Evolutionary conservation across 1,139 yeast species (phyloP).

Genomic region (Schizosaccharomyces versatilis): DNA sequence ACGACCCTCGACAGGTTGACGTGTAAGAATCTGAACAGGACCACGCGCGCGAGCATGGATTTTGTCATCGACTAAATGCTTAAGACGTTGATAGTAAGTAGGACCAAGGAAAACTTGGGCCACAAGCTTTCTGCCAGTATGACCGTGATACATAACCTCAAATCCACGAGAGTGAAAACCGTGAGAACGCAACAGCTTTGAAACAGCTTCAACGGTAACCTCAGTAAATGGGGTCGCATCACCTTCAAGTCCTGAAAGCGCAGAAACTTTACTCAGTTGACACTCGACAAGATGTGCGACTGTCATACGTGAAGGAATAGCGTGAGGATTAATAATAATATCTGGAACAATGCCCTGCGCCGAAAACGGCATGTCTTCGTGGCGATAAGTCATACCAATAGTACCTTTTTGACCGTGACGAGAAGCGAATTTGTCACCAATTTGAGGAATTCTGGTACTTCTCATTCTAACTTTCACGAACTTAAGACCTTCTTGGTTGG

Average conservation of each 20-base stretch:
- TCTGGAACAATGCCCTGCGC: constrained; percentile 93
- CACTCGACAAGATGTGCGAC: constrained; percentile 98
- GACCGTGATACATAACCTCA: constrained; percentile 96
- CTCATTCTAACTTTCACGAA: constrained; percentile 97
- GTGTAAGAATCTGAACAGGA: constrained; percentile 89
- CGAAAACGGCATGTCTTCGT: constrained; percentile 98
- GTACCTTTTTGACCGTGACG: constrained; percentile 99
- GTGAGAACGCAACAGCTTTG: constrained; percentile 72
- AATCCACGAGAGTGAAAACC: constrained; percentile 97
- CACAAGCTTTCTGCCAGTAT: constrained; percentile 90
- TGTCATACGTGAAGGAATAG: constrained; percentile 99
- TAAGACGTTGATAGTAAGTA: constrained; percentile 88
- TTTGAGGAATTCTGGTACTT: constrained; percentile 93
- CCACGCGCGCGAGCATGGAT: constrained; percentile 99
- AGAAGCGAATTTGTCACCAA: constrained; percentile 96
- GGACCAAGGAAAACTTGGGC: constrained; percentile 98
- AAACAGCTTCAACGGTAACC: constrained; percentile 90
- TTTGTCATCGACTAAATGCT: constrained; percentile 96
- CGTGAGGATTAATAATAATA: constrained; percentile 91
- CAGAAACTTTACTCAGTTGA: constrained; percentile 81
- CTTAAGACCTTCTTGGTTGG: constrained; percentile 92
- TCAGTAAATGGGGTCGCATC: constrained; percentile 91
- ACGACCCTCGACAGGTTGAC: constrained; percentile 99
- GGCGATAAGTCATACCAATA: constrained; percentile 93
- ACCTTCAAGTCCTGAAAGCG: constrained; percentile 89